Evolutionary conservation across 1,139 yeast genomes (phyloP), one percentile per base, ranked within the genome.

Genomic region (Taphrina flavorubra): DNA sequence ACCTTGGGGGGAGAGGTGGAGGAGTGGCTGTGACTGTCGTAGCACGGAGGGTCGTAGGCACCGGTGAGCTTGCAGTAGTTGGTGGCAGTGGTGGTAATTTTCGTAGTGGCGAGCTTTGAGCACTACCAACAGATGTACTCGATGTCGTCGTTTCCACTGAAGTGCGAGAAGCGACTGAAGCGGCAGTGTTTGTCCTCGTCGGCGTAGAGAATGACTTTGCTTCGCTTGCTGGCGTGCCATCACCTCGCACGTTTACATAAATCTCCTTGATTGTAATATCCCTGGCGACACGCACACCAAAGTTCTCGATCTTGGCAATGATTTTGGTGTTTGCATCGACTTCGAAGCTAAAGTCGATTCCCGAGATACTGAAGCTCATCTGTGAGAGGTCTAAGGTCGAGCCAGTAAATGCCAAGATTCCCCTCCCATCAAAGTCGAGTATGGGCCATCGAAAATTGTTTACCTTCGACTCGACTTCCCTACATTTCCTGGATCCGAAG

Each of bases 291-390:
- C 67, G 61, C 18, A 63, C n/a, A 16, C 44, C 46, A 40, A 63
- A 39, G 16, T 25, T 55, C 46, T 63, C 67, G 3, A 63, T 11
- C n/a, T 42, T 37, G 25, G 67, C 67, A 13, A 63, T 46, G 55
- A 63, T 46, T 14, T 46, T 63, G 34, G 67, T 55, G 18, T 34
- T 16, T 20, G 10, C 56, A 44, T 63, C 67, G 20, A 63, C 67
- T 16, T 47, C 44, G 46, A 39, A 55, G 18, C 44, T 46, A 25
- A 63, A 63, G 39, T 63, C 61, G 44, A 63, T 57, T 4, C 51
- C 61, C 2, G 61, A 44, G 11, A 63, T 34, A 36, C 13, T 44
- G 56, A 63, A 44, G 20, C 42, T 55, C 61, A 56, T 46, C 36
- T 63, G 44, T 6, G 44, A 44, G 14, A 63, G 14, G 31, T 63